Base-by-base conservation (phyloP, 179 eudicot species). In the Patellifolia procumbens region DNA sequence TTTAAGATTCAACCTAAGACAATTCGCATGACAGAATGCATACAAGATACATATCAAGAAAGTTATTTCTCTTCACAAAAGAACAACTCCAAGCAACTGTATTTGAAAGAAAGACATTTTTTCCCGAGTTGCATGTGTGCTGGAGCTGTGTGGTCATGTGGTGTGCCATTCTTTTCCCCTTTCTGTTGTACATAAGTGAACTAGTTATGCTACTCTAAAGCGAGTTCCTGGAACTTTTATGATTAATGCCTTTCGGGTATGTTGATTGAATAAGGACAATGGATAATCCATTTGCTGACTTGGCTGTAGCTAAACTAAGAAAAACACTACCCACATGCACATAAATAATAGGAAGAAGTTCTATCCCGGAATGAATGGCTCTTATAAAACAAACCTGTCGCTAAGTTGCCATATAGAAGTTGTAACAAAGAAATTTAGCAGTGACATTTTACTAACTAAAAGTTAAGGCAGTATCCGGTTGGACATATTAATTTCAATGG, bases 341-440 rank as follows among this genome's bases (percentile, higher is more conserved):
- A 39, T 26, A 28, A 73, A 39, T 26, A 28, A 73, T 56, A 26
- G 53, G 51, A 55, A 56, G 64, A 52, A 55, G 46, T 34, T n/a
- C 13, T 7, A 72, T 39, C 24, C 22, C 11, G 49, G 35, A 72
- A 39, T 20, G 28, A 72, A 72, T 22, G 5, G 51, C 62, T n/a
- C 51, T 22, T 34, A 15, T n/a, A 11, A 34, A 12, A 72, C 42
- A 55, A 70, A 32, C 68, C 24, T 34, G 28, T 35, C 39, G 17
- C 26, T 17, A 7, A 70, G 17, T 29, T 16, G 22, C 20, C 73
- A 51, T 15, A 15, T 37, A 53, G 43, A 74, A 46, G 60, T 26
- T 42, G 20, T 37, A 45, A 35, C 52, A 35, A n/a, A 31, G 31
- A 31, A 43, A 43, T 10, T 16, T 13, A 11, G n/a, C 32, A 42